Percentiles rank a stretch among this genome's conserved stretches.
phyloP scores from a whole-genome alignment of 176 grass and related monocot genomes.

The Stipa capillata region DNA sequence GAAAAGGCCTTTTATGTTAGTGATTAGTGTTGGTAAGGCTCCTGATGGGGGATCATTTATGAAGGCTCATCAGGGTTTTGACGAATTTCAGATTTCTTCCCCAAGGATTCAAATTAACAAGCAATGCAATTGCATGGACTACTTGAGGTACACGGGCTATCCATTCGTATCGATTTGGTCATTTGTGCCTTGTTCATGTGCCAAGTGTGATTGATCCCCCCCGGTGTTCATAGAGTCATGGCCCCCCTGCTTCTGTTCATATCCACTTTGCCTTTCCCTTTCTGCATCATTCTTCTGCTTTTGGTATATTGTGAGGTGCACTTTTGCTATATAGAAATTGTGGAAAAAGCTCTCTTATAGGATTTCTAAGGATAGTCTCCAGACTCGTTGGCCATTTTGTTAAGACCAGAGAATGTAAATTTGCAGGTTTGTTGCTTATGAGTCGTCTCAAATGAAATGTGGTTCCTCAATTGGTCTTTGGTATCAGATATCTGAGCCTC shows the following conservation, averaged over 20 bases:
- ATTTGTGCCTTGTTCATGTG: not conserved
- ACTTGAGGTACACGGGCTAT: not conserved
- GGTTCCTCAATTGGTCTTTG: not conserved
- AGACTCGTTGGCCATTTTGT: not conserved
- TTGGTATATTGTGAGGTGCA: not conserved
- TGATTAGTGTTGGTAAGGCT: not conserved
- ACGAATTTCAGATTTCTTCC: slow-evolving; percentile 10
- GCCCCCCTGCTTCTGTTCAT: not conserved
- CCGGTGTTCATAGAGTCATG: not conserved
- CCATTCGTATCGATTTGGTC: not conserved
- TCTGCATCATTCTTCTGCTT: too few relatives aligned
- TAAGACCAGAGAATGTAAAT: not conserved
- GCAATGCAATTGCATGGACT: not conserved
- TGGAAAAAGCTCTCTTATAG: not conserved
- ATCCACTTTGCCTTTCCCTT: not conserved
- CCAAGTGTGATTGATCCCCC: not conserved
- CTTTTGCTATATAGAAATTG: not conserved
- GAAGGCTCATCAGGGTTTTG: not conserved
- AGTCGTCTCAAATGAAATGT: not conserved
- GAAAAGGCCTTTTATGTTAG: not conserved
- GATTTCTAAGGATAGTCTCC: not conserved
- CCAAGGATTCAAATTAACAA: not conserved
- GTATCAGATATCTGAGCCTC: not conserved
- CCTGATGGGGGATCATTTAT: not conserved
- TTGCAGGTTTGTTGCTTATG: not conserved